Evolutionary conservation across 2,329 filamentous ascomycete species (phyloP).

Genomic region (Colletotrichum sp.): DNA sequence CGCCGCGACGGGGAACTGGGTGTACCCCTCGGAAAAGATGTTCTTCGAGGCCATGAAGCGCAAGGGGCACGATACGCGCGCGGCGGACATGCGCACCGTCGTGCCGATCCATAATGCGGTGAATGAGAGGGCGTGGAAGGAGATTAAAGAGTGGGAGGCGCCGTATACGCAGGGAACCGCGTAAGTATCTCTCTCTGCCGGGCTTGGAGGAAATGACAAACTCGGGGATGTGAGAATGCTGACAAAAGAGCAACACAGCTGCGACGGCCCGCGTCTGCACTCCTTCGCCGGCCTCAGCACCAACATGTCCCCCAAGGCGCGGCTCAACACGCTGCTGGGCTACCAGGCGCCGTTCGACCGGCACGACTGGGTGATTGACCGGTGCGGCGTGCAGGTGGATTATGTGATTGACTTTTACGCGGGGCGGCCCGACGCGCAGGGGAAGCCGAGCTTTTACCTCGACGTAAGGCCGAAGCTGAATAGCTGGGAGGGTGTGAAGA

Average conservation of each 20-base stretch:
- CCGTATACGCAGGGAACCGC: conserved; percentile 64
- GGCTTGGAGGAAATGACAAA: too few species aligned
- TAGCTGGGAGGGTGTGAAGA: conserved; percentile 71
- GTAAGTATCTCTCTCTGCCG: too few species aligned
- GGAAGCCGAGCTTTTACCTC: conserved; percentile 66
- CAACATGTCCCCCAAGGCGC: conserved; percentile 79
- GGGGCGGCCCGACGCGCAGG: conserved; percentile 56
- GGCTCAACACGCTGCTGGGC: conserved; percentile 83
- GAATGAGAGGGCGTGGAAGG: conserved; percentile 93
- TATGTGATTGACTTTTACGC: conserved; percentile 99
- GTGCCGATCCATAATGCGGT: conserved; percentile 99
- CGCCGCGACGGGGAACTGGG: conserved; percentile 81
- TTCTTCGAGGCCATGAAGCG: conserved; percentile 97
- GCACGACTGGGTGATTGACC: conserved; percentile 96
- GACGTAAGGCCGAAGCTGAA: conserved; percentile 74
- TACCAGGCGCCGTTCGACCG: conserved; percentile 92
- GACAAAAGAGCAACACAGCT: conserved; percentile 31
- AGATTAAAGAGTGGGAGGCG: conserved; percentile 89
- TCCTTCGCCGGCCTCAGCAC: conserved; percentile 79
- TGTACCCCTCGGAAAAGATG: conserved; percentile 96
- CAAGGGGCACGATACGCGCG: conserved; percentile 78
- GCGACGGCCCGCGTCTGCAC: conserved; percentile 81
- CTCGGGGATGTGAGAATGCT: not conserved
- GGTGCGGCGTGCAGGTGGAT: conserved; percentile 84
- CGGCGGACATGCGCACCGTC: conserved; percentile 84